A percentile compares a stretch with the other conserved stretches of the same genome.
Conservation (phyloP, 148 eudicot genomes). For the Rhododendron ferrugineum region DNA sequence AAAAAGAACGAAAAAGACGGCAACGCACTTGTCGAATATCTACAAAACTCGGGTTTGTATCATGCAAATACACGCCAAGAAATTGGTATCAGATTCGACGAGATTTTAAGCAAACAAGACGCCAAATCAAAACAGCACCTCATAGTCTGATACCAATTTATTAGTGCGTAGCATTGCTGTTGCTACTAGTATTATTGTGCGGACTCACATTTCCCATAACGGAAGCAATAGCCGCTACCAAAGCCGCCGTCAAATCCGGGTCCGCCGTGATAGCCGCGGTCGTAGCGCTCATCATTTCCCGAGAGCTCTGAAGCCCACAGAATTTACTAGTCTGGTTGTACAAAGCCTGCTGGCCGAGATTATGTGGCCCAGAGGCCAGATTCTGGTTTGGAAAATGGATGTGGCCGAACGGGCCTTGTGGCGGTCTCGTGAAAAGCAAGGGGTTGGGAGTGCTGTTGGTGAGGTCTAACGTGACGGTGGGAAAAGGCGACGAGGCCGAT, state of each 20-base stretch:
- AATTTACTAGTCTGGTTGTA: constrained; percentile 44
- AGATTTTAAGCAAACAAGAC: neutral
- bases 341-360: constrained; percentile 31
- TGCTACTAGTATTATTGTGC: constrained; percentile 7
- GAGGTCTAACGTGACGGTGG: constrained; percentile 46
- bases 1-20: neutral
- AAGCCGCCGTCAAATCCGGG: constrained; percentile 47
- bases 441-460: constrained; percentile 27
- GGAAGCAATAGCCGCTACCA: constrained; percentile 47
- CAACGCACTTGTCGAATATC: neutral
- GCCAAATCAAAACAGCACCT: neutral
- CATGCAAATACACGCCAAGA: neutral
- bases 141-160: neutral
- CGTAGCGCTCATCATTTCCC: constrained; percentile 5
- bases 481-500: constrained; percentile 54
- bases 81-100: neutral
- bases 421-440: constrained; percentile 15
- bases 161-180: neutral
- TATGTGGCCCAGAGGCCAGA: constrained; percentile 29
- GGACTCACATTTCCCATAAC: constrained; percentile 22
- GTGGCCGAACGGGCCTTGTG: constrained; percentile 14
- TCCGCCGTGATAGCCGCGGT: constrained; percentile 30
- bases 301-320: constrained; percentile 50
- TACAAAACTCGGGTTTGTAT: neutral
- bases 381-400: constrained; percentile 15